Evolutionary conservation across 2,329 filamentous ascomycete species (phyloP).

Genomic region (Pleoardoris graminearum): DNA sequence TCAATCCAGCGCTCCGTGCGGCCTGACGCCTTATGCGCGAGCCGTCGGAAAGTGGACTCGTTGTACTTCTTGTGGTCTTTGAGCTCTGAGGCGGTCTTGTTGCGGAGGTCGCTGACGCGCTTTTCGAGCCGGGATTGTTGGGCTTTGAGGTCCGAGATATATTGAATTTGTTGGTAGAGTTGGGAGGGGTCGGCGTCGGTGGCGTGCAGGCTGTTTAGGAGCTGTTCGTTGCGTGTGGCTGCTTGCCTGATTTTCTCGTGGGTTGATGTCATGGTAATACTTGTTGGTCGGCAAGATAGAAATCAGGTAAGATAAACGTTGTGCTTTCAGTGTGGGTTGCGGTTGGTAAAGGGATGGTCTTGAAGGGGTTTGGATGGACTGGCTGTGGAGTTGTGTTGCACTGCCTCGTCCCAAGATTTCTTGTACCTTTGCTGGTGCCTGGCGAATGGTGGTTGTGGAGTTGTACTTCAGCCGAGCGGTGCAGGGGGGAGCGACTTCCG

Average conservation of each 20-base stretch:
- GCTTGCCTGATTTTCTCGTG: constrained; percentile 33
- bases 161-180: constrained; percentile 35
- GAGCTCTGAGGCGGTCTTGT: constrained; percentile 25
- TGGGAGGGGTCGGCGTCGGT: constrained; percentile 36
- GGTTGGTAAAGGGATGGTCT: neutral
- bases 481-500: neutral
- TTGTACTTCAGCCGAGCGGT: constrained; percentile 2
- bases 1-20: constrained; percentile 32
- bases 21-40: constrained; percentile 38
- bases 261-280: constrained; percentile 24
- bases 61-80: constrained; percentile 42
- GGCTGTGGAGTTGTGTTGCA: neutral
- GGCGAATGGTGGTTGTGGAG: neutral
- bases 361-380: neutral
- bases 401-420: neutral
- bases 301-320: too few relatives aligned
- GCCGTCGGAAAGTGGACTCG: constrained; percentile 35
- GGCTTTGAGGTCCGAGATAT: constrained; percentile 31
- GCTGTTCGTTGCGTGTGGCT: constrained; percentile 27
- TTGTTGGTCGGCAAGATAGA: neutral
- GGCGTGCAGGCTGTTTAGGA: constrained; percentile 33
- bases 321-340: neutral
- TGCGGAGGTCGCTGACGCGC: constrained; percentile 21
- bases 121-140: constrained; percentile 19
- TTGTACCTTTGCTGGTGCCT: neutral